Evolutionary conservation across 2,329 filamentous ascomycete species (phyloP), one percentile per base, ranked within the genome.

Genomic region (Ciborinia camelliae): DNA sequence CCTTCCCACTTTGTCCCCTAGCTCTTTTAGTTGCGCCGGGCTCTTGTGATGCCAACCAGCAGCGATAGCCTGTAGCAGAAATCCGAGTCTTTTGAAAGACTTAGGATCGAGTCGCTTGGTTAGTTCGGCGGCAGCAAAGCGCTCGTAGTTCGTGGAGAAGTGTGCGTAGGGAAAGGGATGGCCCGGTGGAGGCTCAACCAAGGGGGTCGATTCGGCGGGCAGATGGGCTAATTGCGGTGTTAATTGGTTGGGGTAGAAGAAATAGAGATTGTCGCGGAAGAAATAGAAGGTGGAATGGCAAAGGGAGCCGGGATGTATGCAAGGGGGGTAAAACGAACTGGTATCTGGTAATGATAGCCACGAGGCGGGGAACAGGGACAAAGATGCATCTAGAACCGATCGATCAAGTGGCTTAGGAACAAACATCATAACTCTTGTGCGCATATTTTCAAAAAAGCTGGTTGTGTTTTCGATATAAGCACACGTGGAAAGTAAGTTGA

Each of bases 11-110:
- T 76, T 77, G 69, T 92, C 86, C 0, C 83, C 89, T 68, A 96
- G 80, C 67, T 82, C 78, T 68, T 77, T 78, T 53, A 96, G 77
- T 77, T 96, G 88, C 66, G 78, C 82, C 0, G 83, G 75, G 15
- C 82, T 86, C 80, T 96, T 96, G 76, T 85, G 79, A 76, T 97
- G 92, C 84, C 90, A 91, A 0, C 86, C 90, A 0, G 89, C 90
- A 0, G 92, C 92, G 59, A 91, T 80, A 3, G 91, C 83, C 79
- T 97, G 92, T 70, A 90, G 80, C 39, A 95, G 74, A 75, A 95
- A 92, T 1, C 90, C 90, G 39, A 80, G 80, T 54, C 80, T 81
- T 4, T 84, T 85, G 75, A 92, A 94, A 7, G 80, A 79, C 0
- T 80, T 78, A 0, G 81, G 78, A 65, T 90, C 82, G 20, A 81